Evolutionary conservation across 352 stramenopile species (phyloP), one percentile per base, ranked within the genome.

Genomic region (Globisporangium nagaii): DNA sequence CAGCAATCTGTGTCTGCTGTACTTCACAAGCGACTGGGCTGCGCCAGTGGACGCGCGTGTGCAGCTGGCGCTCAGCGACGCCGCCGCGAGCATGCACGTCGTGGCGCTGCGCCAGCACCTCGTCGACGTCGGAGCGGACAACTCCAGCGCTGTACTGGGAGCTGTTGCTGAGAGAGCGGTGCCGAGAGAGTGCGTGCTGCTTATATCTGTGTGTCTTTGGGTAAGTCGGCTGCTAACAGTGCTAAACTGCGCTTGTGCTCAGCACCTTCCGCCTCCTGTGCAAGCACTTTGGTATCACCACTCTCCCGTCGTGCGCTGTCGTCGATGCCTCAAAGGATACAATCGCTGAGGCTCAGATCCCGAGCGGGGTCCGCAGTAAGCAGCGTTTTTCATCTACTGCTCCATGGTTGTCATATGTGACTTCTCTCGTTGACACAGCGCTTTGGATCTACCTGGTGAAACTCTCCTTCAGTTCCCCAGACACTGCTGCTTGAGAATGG

Each of bases 21-120:
- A 78, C 46, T 65, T 86, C 22, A 73, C 69, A 10, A 79, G 69
- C 43, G 66, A 68, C 46, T 89, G 78, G 78, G 53, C 51, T 17
- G 30, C 28, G 9, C 54, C 73, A 6, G 36, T 75, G 24, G 70
- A 85, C 30, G 60, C 47, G n/a, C 19, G 71, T 4, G 41, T 74
- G 4, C 35, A 72, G 17, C 52, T 64, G 11, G 47, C 52, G 19
- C 31, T 84, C 24, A 27, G 55, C 4, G 15, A 41, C 0, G 31
- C 69, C 5, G n/a, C 73, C 6, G 47, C 42, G 6, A 17, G n/a
- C 0, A 40, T 60, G 17, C 28, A 39, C 15, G 35, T 75, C 3
- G 27, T 74, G 0, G 50, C 57, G 25, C 39, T 77, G 42, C 50
- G 75, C 24, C 51, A 78, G 63, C 55, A 68, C 50, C 50, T 60